Evolutionary conservation across 371 early-diverging fungal species (phyloP).

Genomic region (Mucor lusitanicus): DNA sequence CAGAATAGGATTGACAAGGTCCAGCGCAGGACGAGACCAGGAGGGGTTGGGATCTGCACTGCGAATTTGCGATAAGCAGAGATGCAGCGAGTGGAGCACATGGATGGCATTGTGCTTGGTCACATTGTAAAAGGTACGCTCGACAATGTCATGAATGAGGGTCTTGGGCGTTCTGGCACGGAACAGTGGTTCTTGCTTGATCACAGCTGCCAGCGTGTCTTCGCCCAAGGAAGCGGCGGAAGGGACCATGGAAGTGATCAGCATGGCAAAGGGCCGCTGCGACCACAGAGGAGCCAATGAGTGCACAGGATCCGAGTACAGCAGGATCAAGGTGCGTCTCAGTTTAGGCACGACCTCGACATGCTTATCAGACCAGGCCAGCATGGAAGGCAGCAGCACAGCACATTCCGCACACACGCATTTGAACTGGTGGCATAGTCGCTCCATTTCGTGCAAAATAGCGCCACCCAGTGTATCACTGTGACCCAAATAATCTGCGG

Average conservation of each 20-base stretch:
- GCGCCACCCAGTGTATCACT: conserved; percentile 33
- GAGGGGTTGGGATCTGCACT: conserved; percentile 44
- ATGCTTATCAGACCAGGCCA: conserved; percentile 42
- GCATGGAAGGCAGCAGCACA: conserved; percentile 43
- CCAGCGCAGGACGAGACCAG: conserved; percentile 39
- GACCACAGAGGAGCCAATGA: conserved; percentile 41
- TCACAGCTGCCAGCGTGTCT: conserved; percentile 5
- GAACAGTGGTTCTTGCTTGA: conserved; percentile 11
- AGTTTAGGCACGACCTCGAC: conserved; percentile 24
- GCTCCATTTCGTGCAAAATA: conserved; percentile 33
- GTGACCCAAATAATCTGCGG: conserved; percentile 46
- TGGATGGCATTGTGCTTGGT: conserved; percentile 50
- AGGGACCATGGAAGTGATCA: conserved; percentile 25
- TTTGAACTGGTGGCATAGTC: conserved; percentile 42
- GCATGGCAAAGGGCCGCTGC: conserved; percentile 35
- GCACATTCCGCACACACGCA: conserved; percentile 46
- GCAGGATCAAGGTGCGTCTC: conserved; percentile 20
- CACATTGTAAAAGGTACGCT: conserved; percentile 28
- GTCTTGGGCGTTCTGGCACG: conserved; percentile 13
- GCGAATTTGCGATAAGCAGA: conserved; percentile 43
- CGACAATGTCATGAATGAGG: conserved; percentile 22
- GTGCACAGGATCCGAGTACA: conserved; percentile 46
- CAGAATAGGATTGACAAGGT: conserved; percentile 36
- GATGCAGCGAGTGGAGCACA: conserved; percentile 41
- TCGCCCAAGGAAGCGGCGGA: conserved; percentile 8